Percentiles rank a stretch among this genome's conserved stretches.
phyloP scores from a whole-genome alignment of 1,284 basidiomycete species.

The Boletellus deceptivus region DNA sequence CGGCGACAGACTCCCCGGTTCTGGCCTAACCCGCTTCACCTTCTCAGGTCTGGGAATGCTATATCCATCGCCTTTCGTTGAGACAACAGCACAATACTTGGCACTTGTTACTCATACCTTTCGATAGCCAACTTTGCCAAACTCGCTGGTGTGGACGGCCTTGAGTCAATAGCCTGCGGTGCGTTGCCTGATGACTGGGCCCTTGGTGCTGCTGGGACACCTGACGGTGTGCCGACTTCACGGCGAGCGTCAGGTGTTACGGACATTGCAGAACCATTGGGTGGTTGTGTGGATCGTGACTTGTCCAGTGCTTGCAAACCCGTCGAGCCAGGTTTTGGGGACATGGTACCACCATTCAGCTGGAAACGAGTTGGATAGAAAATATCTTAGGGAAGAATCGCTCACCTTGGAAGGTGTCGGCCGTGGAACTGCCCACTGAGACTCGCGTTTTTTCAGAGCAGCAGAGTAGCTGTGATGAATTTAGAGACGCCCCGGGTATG shows the following conservation, averaged over 20 bases:
- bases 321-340: conserved; percentile 35
- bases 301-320: conserved; percentile 40
- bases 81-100: neutral
- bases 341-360: conserved; percentile 36
- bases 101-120: conserved; percentile 45
- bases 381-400: conserved; percentile 18
- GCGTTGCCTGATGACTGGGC: conserved; percentile 42
- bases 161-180: conserved; percentile 17
- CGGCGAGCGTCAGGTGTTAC: conserved; percentile 26
- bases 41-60: conserved; percentile 76
- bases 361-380: conserved; percentile 14
- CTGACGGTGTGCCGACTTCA: conserved; percentile 24
- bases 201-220: conserved; percentile 58
- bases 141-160: conserved; percentile 29
- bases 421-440: conserved; percentile 53
- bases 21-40: conserved; percentile 65
- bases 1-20: conserved; percentile 46
- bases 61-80: conserved; percentile 7
- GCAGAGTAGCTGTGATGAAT: conserved; percentile 56
- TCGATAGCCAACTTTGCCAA: conserved; percentile 61
- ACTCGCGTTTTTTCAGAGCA: conserved; percentile 66
- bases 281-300: conserved; percentile 35
- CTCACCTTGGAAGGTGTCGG: conserved; percentile 20
- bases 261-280: conserved; percentile 36
- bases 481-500: conserved; percentile 9